These are phyloP conservation scores for Dictyostelium capitatum DNA, from an alignment of 78 protist species.

Conservation along the genomic window DNA sequence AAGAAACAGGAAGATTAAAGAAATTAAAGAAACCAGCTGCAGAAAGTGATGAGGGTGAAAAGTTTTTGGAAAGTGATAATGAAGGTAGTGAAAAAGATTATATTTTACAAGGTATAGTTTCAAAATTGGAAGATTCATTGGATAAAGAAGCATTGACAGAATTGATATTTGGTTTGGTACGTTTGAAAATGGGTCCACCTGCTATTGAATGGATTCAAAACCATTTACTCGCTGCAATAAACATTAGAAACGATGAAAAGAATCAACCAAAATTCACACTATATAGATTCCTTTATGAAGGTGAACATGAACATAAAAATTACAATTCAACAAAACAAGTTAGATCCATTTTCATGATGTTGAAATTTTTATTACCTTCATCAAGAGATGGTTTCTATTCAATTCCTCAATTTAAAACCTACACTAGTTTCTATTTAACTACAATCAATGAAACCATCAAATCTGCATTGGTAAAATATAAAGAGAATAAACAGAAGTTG, in stretches of 20 bases:
- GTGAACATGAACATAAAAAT: neutral
- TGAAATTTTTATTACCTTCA: slow-evolving; percentile 2
- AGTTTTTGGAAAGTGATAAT: slow-evolving; percentile 1
- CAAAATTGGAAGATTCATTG: slow-evolving; percentile 11
- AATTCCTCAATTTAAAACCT: neutral
- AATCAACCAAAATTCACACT: neutral
- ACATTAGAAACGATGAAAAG: neutral
- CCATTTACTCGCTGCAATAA: neutral
- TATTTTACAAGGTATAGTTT: neutral
- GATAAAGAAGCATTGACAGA: neutral
- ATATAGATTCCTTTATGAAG: neutral
- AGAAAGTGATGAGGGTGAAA: neutral
- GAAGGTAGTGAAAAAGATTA: neutral
- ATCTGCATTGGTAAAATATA: neutral
- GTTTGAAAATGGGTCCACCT: neutral
- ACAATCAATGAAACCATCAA: slow-evolving; percentile 32
- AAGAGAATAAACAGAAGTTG: neutral
- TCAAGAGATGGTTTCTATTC: slow-evolving; percentile 26
- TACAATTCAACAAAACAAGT: neutral
- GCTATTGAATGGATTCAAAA: slow-evolving; percentile 1
- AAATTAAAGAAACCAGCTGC: neutral
- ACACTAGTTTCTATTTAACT: neutral
- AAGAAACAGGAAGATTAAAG: neutral
- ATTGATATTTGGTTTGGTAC: neutral
- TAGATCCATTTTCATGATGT: neutral